phyloP scores from a whole-genome alignment of 257 asterid genomes.

The Nicotiana otophora region DNA sequence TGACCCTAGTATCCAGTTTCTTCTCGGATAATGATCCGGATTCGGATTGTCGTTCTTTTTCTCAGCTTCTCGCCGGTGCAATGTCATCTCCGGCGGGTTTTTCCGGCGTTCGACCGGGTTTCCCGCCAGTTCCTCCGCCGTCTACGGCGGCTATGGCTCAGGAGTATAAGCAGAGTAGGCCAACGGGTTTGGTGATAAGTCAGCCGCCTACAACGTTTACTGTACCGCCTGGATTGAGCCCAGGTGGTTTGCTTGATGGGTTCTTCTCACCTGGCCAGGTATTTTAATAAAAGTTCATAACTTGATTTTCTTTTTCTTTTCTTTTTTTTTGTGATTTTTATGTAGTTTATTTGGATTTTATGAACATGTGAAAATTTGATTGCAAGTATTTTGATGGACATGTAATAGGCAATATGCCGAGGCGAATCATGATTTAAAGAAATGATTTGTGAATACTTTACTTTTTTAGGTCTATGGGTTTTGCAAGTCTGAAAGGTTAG shows the following conservation, averaged over 20 bases:
- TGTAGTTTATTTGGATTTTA: not conserved
- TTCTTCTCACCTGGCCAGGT: constrained; percentile 60
- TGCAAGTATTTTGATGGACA: too few relatives aligned
- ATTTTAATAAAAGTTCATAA: not conserved
- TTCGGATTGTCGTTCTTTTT: constrained; percentile 60
- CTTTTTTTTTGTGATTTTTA: not conserved
- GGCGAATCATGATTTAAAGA: too few relatives aligned
- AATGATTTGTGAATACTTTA: not conserved
- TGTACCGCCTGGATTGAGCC: constrained; percentile 73
- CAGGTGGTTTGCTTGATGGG: constrained; percentile 60
- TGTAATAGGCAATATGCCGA: too few relatives aligned
- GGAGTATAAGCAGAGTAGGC: constrained; percentile 45
- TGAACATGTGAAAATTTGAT: too few relatives aligned
- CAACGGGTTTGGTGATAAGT: constrained; percentile 43
- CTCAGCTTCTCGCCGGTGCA: constrained; percentile 75
- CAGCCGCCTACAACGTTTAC: constrained; percentile 42
- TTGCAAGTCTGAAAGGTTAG: not conserved
- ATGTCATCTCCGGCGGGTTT: constrained; percentile 31
- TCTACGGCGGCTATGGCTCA: constrained; percentile 8
- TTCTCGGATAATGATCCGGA: constrained; percentile 69
- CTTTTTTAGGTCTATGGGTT: not conserved
- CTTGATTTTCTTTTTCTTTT: not conserved
- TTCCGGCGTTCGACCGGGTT: constrained; percentile 20
- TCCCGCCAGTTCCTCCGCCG: constrained; percentile 11
- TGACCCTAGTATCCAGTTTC: constrained; percentile 66